Conservation (phyloP, 306 rosid genomes). For the Crotalaria pallida region DNA sequence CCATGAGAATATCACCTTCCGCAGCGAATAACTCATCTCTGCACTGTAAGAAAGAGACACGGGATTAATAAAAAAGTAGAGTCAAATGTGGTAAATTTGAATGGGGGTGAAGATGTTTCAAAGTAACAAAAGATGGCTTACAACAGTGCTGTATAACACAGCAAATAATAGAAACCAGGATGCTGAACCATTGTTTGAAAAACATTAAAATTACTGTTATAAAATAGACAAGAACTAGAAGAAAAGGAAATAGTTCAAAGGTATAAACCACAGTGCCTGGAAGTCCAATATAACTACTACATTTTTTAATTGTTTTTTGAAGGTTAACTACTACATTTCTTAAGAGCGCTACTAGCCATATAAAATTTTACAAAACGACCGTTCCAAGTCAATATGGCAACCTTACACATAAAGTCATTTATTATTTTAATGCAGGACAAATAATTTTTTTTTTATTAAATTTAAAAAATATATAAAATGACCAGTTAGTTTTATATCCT, state of each 20-base stretch:
- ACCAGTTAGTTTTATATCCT: neutral
- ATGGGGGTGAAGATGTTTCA: neutral
- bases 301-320: too few species aligned
- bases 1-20: slow-evolving; percentile 72
- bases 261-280: too few species aligned
- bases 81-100: neutral
- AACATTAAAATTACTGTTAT: too few species aligned
- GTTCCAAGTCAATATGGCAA: neutral
- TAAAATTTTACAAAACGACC: neutral
- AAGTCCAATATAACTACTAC: too few species aligned
- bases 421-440: neutral
- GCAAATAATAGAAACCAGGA: too few species aligned
- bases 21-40: slow-evolving; percentile 57
- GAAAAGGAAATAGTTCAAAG: too few species aligned
- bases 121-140: too few species aligned
- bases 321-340: neutral
- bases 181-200: too few species aligned
- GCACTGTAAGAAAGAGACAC: slow-evolving; percentile 37
- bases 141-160: too few species aligned
- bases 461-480: neutral
- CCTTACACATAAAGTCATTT: neutral
- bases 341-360: neutral
- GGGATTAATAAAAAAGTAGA: neutral
- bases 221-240: too few species aligned
- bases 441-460: neutral